phyloP scores from a whole-genome alignment of 2,329 filamentous ascomycete species.

The Fusarium siculi region DNA sequence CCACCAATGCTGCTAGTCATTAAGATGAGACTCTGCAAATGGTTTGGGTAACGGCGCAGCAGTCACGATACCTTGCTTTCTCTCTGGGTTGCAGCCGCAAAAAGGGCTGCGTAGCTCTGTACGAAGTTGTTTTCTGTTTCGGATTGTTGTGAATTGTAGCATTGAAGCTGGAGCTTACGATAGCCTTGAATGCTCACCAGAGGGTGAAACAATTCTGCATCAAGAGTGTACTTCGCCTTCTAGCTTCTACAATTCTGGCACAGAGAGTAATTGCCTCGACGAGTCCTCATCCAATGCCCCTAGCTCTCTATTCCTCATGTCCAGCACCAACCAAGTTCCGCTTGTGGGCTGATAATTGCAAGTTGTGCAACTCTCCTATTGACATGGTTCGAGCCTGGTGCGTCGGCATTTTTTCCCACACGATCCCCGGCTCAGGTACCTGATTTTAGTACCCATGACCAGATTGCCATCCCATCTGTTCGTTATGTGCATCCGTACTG shows the following conservation, averaged over 20 bases:
- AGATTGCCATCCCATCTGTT: conserved; percentile 3
- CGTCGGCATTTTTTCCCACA: conserved; percentile 9
- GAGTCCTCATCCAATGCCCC: neutral
- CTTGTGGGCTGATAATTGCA: conserved; percentile 33
- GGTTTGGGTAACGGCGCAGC: conserved; percentile 39
- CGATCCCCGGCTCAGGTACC: conserved; percentile 17
- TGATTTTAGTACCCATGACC: conserved; percentile 19
- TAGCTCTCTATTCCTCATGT: neutral
- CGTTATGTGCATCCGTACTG: conserved; percentile 15
- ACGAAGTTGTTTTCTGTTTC: conserved; percentile 23
- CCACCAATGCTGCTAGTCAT: conserved; percentile 37
- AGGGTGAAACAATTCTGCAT: conserved; percentile 12
- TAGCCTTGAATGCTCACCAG: conserved; percentile 3
- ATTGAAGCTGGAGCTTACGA: conserved; percentile 5
- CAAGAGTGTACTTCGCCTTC: neutral
- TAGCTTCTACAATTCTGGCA: neutral
- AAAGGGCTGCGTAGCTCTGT: conserved; percentile 33
- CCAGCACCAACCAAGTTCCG: conserved; percentile 7
- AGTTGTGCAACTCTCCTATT: conserved; percentile 9
- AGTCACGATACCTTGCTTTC: conserved; percentile 18
- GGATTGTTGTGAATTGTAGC: conserved; percentile 28
- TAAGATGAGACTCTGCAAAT: conserved; percentile 43
- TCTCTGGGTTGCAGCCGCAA: conserved; percentile 1
- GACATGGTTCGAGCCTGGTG: conserved; percentile 35
- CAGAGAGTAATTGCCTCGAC: neutral